A percentile compares a stretch with the other conserved stretches of the same genome.
Conservation (phyloP, 1,284 basidiomycete species). For the Pseudozyma hubeiensis region DNA sequence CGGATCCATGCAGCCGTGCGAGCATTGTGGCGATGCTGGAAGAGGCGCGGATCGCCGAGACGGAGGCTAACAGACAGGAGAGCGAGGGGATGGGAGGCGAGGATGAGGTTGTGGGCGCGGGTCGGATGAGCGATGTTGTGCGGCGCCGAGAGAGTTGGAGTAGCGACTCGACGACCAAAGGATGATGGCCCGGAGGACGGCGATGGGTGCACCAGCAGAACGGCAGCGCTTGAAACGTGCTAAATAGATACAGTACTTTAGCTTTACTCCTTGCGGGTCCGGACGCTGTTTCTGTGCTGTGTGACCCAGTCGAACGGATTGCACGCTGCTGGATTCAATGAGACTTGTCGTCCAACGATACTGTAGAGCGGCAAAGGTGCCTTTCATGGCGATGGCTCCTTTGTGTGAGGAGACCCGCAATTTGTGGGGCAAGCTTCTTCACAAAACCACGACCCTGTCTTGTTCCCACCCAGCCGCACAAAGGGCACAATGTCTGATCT, state of each 20-base stretch:
- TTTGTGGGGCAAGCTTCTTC: no score
- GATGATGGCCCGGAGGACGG: conserved; percentile 7
- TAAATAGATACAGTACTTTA: background rate
- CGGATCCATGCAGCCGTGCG: conserved; percentile 42
- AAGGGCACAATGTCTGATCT: no score
- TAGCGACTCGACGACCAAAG: conserved; percentile 51
- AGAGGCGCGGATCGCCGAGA: conserved; percentile 33
- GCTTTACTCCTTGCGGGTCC: no score
- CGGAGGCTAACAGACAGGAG: conserved; percentile 19
- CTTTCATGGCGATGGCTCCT: background rate
- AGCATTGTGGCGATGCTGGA: conserved; percentile 42
- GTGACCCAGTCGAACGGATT: no score
- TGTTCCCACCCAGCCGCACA: no score
- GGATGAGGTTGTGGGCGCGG: background rate
- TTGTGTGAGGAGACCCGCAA: background rate
- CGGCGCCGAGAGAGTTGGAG: conserved; percentile 43
- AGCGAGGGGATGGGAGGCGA: conserved; percentile 1
- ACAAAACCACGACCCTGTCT: no score
- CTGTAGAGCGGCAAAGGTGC: background rate
- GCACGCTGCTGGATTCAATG: no score
- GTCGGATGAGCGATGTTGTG: conserved; percentile 2
- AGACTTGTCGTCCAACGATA: background rate
- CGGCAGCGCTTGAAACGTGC: background rate
- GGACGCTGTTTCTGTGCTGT: no score
- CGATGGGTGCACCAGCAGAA: no score